Evolutionary conservation across 805 yeast species (phyloP), one percentile per base, ranked within the genome.

Genomic region (Pichia sporocuriosa): DNA sequence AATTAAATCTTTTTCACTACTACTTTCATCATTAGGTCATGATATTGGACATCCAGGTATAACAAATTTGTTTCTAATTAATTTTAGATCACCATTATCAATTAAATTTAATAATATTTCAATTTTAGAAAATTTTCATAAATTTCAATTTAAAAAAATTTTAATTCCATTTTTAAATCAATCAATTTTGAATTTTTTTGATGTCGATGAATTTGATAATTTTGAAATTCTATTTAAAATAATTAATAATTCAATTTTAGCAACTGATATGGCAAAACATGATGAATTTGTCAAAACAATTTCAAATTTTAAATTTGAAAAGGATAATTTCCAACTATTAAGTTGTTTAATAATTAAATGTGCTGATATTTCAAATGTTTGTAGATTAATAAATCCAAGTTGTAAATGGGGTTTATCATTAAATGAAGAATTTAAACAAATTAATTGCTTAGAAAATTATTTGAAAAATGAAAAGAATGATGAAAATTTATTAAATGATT

Each of bases 41-140:
- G 98, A 93, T 61, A 78, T 85, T 25, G 95, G 96, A 19, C 98
- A 93, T 61, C 97, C 97, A 0, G 98, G 97, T 2, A 77, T 88
- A n/a, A 87, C 95, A 12, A 86, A 87, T 59, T 75, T 77, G 28
- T 78, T 87, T 49, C 65, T 90, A 58, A 65, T 68, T 20, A 67
- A 73, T 44, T 58, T 76, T 51, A 58, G 70, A 8, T 72, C 93
- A 0, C 86, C 87, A 10, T 69, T 87, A 20, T 75, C 90, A 3
- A 58, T 62, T 41, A 53, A 75, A 13, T 89, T 76, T 63, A 68
- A 77, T 37, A 79, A 79, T 48, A 65, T 75, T 40, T 81, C 90
- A 7, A 82, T 84, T 2, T 69, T 93, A 51, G 98, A 93, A 62
- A 77, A 79, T 56, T 88, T 77, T 64, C 98, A 93, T 61, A 70